A percentile compares a stretch with the other conserved stretches of the same genome.
Evolutionary conservation across 768 basidiomycete genomes (phyloP).

Genomic region (Lyophyllum decastes): DNA sequence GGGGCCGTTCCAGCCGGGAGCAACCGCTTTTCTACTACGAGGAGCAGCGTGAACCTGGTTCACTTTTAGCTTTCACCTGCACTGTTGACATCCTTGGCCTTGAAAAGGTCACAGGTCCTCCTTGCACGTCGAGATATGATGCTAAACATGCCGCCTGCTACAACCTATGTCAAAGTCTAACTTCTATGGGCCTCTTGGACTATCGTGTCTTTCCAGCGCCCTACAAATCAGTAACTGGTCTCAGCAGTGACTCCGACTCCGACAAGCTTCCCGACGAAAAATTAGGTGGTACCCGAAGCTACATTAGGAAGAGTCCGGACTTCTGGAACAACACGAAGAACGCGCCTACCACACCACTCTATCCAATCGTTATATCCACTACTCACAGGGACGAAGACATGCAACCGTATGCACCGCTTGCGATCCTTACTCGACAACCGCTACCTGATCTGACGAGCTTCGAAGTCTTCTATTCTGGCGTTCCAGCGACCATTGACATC

Average conservation of each 20-base stretch:
- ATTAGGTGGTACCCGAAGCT: slow-evolving; percentile 48
- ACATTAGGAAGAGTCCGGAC: slow-evolving; percentile 57
- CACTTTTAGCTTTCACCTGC: slow-evolving; percentile 41
- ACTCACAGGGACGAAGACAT: slow-evolving; percentile 29
- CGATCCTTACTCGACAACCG: slow-evolving; percentile 67
- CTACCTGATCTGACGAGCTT: slow-evolving; percentile 60
- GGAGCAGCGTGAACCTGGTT: slow-evolving; percentile 30
- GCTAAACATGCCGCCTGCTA: slow-evolving; percentile 65
- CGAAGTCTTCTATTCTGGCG: slow-evolving; percentile 59
- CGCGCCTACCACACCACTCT: slow-evolving; percentile 38
- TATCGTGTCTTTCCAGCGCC: slow-evolving; percentile 46
- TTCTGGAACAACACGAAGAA: slow-evolving; percentile 61
- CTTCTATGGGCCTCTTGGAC: slow-evolving; percentile 52
- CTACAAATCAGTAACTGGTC: slow-evolving; percentile 15
- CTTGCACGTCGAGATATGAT: slow-evolving; percentile 45
- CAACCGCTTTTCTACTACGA: slow-evolving; percentile 42
- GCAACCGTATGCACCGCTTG: slow-evolving; percentile 54
- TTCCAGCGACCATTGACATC: slow-evolving; percentile 42
- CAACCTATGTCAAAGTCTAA: slow-evolving; percentile 52
- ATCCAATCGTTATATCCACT: slow-evolving; percentile 55
- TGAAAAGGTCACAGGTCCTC: slow-evolving; percentile 42
- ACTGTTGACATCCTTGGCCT: slow-evolving; percentile 47
- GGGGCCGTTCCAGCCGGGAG: slow-evolving; percentile 11
- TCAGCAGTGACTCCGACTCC: slow-evolving; percentile 11
- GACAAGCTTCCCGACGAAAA: slow-evolving; percentile 21